These are phyloP conservation scores for Zasmidium cellare DNA, from an alignment of 2,329 filamentous ascomycete species.

Conservation along the genomic window DNA sequence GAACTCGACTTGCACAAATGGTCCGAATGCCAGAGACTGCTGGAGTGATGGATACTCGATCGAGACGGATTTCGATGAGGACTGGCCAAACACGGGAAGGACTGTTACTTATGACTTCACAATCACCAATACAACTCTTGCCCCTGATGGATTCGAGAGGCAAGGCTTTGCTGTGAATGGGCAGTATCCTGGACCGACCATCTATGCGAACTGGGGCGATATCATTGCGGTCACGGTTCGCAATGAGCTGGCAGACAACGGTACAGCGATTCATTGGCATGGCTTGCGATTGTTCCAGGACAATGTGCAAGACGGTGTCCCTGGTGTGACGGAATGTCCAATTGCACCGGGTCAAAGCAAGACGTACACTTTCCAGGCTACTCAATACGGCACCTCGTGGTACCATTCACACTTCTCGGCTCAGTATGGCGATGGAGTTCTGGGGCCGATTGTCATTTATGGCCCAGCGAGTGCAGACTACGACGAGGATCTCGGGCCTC, in stretches of 20 bases:
- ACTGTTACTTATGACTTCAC: conserved; percentile 37
- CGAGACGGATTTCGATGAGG: conserved; percentile 36
- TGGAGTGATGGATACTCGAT: conserved; percentile 32
- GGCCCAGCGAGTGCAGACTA: conserved; percentile 61
- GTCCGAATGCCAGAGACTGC: conserved; percentile 28
- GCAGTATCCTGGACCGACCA: conserved; percentile 57
- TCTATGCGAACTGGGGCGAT: conserved; percentile 33
- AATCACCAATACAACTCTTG: conserved; percentile 41
- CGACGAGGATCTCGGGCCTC: conserved; percentile 62
- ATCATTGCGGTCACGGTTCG: conserved; percentile 55
- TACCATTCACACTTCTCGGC: conserved; percentile 58
- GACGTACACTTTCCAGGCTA: conserved; percentile 60
- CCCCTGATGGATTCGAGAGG: conserved; percentile 43
- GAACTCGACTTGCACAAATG: conserved; percentile 31
- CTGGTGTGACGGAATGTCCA: conserved; percentile 47
- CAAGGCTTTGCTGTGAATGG: conserved; percentile 58
- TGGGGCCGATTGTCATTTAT: conserved; percentile 62
- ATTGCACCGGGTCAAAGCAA: conserved; percentile 52
- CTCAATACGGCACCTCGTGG: conserved; percentile 44
- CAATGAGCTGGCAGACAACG: conserved; percentile 56
- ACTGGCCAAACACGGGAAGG: conserved; percentile 34
- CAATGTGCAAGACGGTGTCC: conserved; percentile 60
- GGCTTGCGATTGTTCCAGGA: conserved; percentile 59
- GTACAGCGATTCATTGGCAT: conserved; percentile 64
- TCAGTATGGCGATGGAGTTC: conserved; percentile 59